A percentile compares a stretch with the other conserved stretches of the same genome.
phyloP scores from a whole-genome alignment of 2,329 filamentous ascomycete genomes.

The Ophiobolus disseminans region DNA sequence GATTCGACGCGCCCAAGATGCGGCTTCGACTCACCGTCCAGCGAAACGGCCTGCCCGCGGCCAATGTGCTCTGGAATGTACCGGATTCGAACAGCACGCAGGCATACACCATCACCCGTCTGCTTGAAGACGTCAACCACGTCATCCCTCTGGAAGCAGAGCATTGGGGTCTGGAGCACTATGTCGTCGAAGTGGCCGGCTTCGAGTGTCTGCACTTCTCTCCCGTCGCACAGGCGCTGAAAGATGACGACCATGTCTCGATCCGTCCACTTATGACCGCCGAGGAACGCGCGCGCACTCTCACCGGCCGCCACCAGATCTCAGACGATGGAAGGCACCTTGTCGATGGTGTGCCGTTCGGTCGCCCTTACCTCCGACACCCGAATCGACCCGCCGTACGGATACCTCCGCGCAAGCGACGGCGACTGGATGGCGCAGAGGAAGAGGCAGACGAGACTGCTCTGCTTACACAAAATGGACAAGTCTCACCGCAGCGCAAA shows the following conservation, averaged over 20 bases:
- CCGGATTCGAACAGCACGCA: slow-evolving; percentile 39
- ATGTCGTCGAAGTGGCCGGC: slow-evolving; percentile 77
- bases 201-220: slow-evolving; percentile 93
- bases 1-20: slow-evolving; percentile 34
- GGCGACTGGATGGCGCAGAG: slow-evolving; percentile 45
- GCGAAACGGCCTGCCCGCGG: slow-evolving; percentile 45
- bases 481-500: not conserved
- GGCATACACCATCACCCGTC: slow-evolving; percentile 70
- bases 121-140: slow-evolving; percentile 80
- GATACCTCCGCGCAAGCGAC: slow-evolving; percentile 77
- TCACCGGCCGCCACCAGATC: slow-evolving; percentile 84
- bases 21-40: slow-evolving; percentile 47
- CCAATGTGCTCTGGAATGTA: slow-evolving; percentile 49
- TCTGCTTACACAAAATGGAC: slow-evolving; percentile 19
- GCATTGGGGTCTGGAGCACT: slow-evolving; percentile 89
- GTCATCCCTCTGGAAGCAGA: slow-evolving; percentile 80
- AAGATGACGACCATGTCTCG: slow-evolving; percentile 85
- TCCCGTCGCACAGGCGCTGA: slow-evolving; percentile 71
- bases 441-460: slow-evolving; percentile 24
- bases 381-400: slow-evolving; percentile 69
- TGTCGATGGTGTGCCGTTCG: slow-evolving; percentile 85
- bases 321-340: slow-evolving; percentile 78
- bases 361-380: slow-evolving; percentile 70
- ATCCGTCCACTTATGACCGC: slow-evolving; percentile 79
- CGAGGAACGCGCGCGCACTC: slow-evolving; percentile 74